Conservation (phyloP, 2,329 filamentous ascomycete species). For the Ophiocordyceps polyrhachis-furcata region DNA sequence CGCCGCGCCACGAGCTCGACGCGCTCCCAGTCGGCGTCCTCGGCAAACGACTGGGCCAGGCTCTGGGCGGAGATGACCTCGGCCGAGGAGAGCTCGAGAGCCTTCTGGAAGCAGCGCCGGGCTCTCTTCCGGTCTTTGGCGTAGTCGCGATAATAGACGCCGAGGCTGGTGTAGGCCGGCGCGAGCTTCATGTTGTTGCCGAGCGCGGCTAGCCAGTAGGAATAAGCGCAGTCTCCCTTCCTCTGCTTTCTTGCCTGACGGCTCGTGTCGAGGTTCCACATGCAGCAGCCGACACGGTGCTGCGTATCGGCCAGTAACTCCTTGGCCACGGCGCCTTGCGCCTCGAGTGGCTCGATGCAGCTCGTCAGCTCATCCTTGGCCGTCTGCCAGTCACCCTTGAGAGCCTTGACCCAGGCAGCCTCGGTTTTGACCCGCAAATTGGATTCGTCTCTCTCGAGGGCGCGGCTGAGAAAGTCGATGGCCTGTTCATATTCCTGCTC, state of each 20-base stretch:
- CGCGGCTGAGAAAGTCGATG: conserved; percentile 60
- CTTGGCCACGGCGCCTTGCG: conserved; percentile 33
- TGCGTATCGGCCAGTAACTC: conserved; percentile 72
- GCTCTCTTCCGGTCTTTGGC: conserved; percentile 72
- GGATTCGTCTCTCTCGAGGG: conserved; percentile 48
- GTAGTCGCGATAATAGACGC: conserved; percentile 82
- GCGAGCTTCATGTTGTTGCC: conserved; percentile 79
- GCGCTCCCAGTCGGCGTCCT: conserved; percentile 86
- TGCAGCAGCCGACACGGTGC: conserved; percentile 70
- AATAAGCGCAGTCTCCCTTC: conserved; percentile 51
- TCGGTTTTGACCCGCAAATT: conserved; percentile 73
- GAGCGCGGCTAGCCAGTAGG: conserved; percentile 63
- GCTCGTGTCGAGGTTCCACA: conserved; percentile 70
- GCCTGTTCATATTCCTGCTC: conserved; percentile 77
- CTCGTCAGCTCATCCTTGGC: conserved; percentile 53
- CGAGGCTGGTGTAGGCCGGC: conserved; percentile 78
- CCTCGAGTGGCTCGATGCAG: conserved; percentile 46
- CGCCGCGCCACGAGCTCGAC: conserved; percentile 84
- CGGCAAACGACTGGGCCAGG: conserved; percentile 69
- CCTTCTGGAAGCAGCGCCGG: conserved; percentile 88
- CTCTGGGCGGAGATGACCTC: conserved; percentile 79
- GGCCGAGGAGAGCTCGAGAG: conserved; percentile 74
- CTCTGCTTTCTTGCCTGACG: conserved; percentile 60
- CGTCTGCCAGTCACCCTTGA: conserved; percentile 54
- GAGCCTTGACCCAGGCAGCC: conserved; percentile 77